Evolutionary conservation across 805 yeast genomes (phyloP), one percentile per base, ranked within the genome.

Genomic region (Yamadazyma paraphyllophila): DNA sequence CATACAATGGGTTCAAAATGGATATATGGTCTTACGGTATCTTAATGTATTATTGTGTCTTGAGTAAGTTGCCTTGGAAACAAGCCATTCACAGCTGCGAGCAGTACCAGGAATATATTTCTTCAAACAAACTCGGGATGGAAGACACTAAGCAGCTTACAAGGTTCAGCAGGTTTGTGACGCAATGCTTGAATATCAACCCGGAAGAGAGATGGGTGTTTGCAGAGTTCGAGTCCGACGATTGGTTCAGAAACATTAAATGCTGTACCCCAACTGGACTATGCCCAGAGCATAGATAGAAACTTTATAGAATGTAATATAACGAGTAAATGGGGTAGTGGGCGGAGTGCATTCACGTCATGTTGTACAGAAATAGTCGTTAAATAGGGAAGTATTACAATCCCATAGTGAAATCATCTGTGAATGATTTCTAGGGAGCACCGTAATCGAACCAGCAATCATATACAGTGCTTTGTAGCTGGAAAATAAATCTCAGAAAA

Each of bases 1-100:
- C 50, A 8, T 78, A 78, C 51, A 65, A 71, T 43, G 76, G 79
- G 0, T 59, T 53, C 38, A 56, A 58, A 16, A 63, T 67, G 9
- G 82, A 78, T 50, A 54, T 76, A 9, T 78, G 83, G 83, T 69
- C 80, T 0, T 48, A 76, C 14, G 83, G 80, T 2, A 63, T 77
- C 2, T 58, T 77, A 1, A 52, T 74, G 13, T 63, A 61, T 43
- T 69, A 60, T 43, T 39, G 76, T 17, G 10, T 59, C 11, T 52
- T 56, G 17, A 44, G 53, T 10, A 51, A 49, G n/a, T 69, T 67
- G 34, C 81, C 81, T 2, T 80, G 85, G 85, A 64, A 60, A 40
- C 49, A 59, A 13, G 81, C 83, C 24, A 41, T 35, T 24, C 15
- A 31, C 26, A 36, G 24, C 13, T 31, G 43, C 13, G 37, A 20